phyloP scores from a whole-genome alignment of 2,329 filamentous ascomycete species.

The Fusarium succisae region DNA sequence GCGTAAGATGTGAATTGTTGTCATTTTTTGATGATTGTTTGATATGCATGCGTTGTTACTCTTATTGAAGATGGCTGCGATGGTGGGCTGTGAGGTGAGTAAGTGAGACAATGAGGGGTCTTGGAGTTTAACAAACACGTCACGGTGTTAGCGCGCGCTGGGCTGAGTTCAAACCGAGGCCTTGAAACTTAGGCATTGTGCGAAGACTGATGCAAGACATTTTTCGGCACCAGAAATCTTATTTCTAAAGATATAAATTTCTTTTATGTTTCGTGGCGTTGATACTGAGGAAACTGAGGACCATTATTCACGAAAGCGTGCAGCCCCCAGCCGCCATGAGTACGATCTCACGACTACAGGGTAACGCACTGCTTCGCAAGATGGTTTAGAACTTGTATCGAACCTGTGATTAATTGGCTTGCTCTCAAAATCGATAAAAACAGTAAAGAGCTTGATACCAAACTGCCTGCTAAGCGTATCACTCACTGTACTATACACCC shows the following conservation, averaged over 20 bases:
- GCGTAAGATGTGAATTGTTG: slow-evolving; percentile 21
- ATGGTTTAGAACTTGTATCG: background rate
- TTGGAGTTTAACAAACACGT: background rate
- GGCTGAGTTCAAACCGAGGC: background rate
- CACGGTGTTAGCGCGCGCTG: background rate
- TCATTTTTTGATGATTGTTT: background rate
- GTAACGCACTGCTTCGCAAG: background rate
- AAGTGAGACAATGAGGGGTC: background rate
- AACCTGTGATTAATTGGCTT: background rate
- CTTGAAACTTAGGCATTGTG: no score
- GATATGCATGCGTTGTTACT: background rate
- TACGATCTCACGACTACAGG: background rate
- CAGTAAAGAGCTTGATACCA: background rate
- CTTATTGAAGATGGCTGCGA: background rate
- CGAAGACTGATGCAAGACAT: no score
- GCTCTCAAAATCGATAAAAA: background rate
- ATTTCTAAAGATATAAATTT: background rate
- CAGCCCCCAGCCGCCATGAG: no score
- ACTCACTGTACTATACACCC: rapidly evolving
- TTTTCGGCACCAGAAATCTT: rapidly evolving
- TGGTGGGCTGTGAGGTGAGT: background rate
- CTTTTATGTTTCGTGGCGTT: no score
- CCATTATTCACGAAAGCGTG: no score
- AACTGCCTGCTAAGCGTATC: rapidly evolving
- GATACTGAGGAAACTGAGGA: no score